Evolutionary conservation across 148 eudicot species (phyloP).

Genomic region (Dianthus caryophyllus): DNA sequence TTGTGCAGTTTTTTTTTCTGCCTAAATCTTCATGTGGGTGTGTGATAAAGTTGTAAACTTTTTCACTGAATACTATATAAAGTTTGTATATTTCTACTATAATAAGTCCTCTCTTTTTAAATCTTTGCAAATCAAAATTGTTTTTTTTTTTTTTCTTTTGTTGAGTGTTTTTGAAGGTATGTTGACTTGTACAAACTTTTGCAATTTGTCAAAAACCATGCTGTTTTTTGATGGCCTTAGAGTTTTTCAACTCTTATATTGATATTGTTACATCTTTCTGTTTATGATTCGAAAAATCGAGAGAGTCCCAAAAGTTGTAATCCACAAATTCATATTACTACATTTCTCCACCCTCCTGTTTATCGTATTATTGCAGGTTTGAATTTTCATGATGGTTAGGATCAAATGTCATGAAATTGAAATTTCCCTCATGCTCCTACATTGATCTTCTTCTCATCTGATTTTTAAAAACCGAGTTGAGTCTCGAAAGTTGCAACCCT

Average conservation of each 20-base stretch:
- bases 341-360: too few species aligned
- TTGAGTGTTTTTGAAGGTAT: constrained; percentile 15
- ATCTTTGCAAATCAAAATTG: not conserved
- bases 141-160: not conserved
- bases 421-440: too few species aligned
- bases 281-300: too few species aligned
- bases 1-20: constrained; percentile 1
- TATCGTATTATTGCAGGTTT: too few species aligned
- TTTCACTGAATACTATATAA: constrained; percentile 1
- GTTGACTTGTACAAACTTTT: constrained; percentile 19
- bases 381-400: too few species aligned
- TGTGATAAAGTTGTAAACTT: constrained; percentile 24
- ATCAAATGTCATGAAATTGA: too few species aligned
- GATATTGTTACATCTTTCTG: not conserved
- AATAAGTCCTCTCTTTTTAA: constrained; percentile 3
- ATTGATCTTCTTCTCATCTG: too few species aligned
- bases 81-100: not conserved
- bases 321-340: too few species aligned
- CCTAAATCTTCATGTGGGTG: constrained; percentile 20
- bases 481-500: too few species aligned
- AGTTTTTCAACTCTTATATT: not conserved
- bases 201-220: not conserved
- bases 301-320: too few species aligned
- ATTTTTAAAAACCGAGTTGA: too few species aligned
- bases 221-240: constrained; percentile 7